phyloP scores from a whole-genome alignment of 2,329 filamentous ascomycete species.

The Ilyonectria mors-panacis region DNA sequence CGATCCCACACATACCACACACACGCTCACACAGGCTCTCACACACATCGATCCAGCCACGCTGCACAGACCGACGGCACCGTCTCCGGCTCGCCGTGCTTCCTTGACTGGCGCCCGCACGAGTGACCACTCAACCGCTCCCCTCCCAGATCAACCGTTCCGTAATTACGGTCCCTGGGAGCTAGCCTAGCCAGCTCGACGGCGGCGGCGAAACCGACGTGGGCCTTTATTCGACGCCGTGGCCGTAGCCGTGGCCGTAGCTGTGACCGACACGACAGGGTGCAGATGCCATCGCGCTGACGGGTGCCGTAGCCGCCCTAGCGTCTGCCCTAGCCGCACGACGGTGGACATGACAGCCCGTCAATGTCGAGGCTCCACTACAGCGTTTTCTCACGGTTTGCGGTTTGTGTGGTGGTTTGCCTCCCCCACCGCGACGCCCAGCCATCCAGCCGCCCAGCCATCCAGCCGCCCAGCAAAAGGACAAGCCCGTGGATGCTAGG shows the following conservation, averaged over 20 bases:
- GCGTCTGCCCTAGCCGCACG: conserved; percentile 45
- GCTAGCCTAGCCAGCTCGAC: conserved; percentile 9
- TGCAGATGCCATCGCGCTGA: conserved; percentile 47
- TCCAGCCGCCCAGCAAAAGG: neutral
- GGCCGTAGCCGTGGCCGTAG: too few relatives aligned
- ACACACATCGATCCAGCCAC: conserved; percentile 19
- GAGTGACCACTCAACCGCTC: conserved; percentile 3
- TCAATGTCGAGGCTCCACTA: conserved; percentile 39
- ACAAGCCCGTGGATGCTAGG: neutral
- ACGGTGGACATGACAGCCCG: conserved; percentile 45
- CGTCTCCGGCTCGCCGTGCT: conserved; percentile 16
- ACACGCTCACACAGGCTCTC: neutral
- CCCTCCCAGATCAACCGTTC: conserved; percentile 33
- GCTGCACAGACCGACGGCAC: conserved; percentile 22
- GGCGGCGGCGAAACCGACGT: conserved; percentile 41
- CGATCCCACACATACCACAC: neutral
- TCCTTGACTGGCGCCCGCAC: conserved; percentile 7
- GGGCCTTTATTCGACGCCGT: conserved; percentile 40
- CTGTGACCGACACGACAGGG: conserved; percentile 19
- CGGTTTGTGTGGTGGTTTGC: neutral
- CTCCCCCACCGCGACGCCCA: conserved; percentile 4
- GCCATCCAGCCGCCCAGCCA: neutral
- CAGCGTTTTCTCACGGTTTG: conserved; percentile 37
- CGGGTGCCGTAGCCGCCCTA: conserved; percentile 49
- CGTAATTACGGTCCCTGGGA: conserved; percentile 37